Percentiles rank a stretch among this genome's conserved stretches.
phyloP scores from a whole-genome alignment of 257 asterid genomes.

The Primulina tabacum region DNA sequence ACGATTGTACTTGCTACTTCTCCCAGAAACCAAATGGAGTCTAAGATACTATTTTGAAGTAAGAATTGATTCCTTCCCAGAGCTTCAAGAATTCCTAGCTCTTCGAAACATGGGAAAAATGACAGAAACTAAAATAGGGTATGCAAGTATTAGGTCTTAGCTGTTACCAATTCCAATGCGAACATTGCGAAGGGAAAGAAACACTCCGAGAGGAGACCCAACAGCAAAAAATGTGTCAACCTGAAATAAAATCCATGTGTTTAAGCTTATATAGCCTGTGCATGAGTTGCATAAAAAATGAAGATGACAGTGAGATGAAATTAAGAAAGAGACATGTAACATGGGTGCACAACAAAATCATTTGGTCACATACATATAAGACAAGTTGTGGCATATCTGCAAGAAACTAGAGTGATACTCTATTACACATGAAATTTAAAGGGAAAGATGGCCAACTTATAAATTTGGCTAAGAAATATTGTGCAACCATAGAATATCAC shows the following conservation, averaged over 20 bases:
- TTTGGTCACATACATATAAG: conserved; percentile 11
- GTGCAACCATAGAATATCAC: background rate
- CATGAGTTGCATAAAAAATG: conserved; percentile 2
- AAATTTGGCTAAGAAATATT: background rate
- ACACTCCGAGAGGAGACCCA: conserved; percentile 60
- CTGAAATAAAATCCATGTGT: conserved; percentile 42
- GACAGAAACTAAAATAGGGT: background rate
- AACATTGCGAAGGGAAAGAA: conserved; percentile 51
- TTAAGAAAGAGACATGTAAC: conserved; percentile 1
- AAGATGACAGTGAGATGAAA: background rate
- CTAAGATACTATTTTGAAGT: background rate
- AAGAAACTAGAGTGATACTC: background rate
- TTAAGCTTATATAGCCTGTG: conserved; percentile 18
- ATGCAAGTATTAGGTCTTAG: background rate
- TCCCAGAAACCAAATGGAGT: background rate
- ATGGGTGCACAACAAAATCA: background rate
- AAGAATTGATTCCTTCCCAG: background rate
- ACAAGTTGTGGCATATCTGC: conserved; percentile 1
- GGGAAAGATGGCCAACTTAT: background rate
- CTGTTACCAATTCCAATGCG: too few species aligned
- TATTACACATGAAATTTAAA: too few species aligned
- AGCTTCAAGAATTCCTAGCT: background rate
- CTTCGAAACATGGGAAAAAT: background rate
- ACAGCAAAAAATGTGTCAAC: conserved; percentile 52
- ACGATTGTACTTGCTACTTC: background rate